Conservation (phyloP, 2,329 filamentous ascomycete genomes). For the Cordyceps javanica region DNA sequence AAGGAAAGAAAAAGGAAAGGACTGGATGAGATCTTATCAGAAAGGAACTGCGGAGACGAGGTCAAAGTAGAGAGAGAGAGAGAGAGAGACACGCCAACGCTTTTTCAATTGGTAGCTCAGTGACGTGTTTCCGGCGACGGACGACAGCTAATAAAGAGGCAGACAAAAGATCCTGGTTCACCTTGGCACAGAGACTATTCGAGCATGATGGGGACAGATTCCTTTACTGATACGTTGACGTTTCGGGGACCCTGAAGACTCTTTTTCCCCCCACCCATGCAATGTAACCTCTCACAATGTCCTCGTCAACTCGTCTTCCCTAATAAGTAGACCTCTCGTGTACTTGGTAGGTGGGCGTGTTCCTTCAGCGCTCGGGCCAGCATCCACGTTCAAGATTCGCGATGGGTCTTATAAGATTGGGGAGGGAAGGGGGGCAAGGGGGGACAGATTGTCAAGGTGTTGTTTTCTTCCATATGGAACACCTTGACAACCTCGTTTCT, state of each 20-base stretch:
- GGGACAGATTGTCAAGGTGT: too few species aligned
- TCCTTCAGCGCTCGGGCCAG: too few species aligned
- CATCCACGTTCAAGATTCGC: not conserved
- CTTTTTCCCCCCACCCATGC: not conserved
- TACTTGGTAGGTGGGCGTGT: too few species aligned
- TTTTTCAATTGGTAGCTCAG: not conserved
- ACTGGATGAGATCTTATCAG: too few species aligned
- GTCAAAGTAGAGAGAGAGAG: not conserved
- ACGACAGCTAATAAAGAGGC: not conserved
- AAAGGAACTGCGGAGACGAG: slow-evolving; percentile 5
- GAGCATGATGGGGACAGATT: not conserved
- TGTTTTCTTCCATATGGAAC: too few species aligned
- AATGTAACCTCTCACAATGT: not conserved
- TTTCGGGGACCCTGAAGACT: too few species aligned
- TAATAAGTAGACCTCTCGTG: too few species aligned
- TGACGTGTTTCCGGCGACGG: not conserved
- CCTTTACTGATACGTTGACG: too few species aligned
- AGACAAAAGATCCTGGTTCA: not conserved
- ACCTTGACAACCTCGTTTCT: too few species aligned
- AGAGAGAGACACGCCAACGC: not conserved
- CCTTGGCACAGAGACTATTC: not conserved
- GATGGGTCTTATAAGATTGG: not conserved
- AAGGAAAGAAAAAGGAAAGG: not conserved
- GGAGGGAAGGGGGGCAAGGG: too few species aligned
- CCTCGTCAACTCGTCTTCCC: too few species aligned